Evolutionary conservation across 495 filamentous ascomycete species (phyloP), one percentile per base, ranked within the genome.

Genomic region (Beverwykella pulmonaria): DNA sequence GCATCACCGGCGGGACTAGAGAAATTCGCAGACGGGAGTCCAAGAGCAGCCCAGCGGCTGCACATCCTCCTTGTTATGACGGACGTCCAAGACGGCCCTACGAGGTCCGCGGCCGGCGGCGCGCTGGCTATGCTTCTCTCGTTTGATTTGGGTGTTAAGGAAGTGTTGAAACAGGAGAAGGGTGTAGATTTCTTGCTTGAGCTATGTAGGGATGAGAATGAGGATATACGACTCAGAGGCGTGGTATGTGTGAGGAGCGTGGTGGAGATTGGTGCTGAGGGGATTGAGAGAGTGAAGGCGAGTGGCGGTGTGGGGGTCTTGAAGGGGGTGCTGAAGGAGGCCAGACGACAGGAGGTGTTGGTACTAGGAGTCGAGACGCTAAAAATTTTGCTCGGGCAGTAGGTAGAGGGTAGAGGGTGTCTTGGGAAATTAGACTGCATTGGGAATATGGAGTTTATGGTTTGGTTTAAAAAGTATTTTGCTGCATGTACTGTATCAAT

Each of bases 1-100:
- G 88, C 88, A 58, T 87, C 84, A 52, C 85, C 91, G n/a, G 78
- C 85, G 2, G 91, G 91, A 1, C 77, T 92, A 12, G 82, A 87
- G 39, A 83, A 90, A 48, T 96, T 92, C 68, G 90, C 88, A 0
- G 90, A 89, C 53, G 88, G 86, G 22, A 81, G 82, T 9, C 80
- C 85, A 55, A 64, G 61, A 29, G 90, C 92, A 1, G 79, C 78
- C 1, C 88, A 91, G 58, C 81, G 92, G 20, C 74, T 97, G 55
- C 89, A 93, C 70, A 84, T 97, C 25, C 75, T 98, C 12, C 83
- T 97, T 15, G 93, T 93, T 3, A 83, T 98, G 22, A 87, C 91
- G 3, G 93, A 98, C 71, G 86, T 88, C 1, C 89, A 97, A 59
- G 92, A 97, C 70, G 74, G 82, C 27, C 86, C 83, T 10, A 96